phyloP scores from a whole-genome alignment of 164 flowering plant genomes.

The Buxus sempervirens region DNA sequence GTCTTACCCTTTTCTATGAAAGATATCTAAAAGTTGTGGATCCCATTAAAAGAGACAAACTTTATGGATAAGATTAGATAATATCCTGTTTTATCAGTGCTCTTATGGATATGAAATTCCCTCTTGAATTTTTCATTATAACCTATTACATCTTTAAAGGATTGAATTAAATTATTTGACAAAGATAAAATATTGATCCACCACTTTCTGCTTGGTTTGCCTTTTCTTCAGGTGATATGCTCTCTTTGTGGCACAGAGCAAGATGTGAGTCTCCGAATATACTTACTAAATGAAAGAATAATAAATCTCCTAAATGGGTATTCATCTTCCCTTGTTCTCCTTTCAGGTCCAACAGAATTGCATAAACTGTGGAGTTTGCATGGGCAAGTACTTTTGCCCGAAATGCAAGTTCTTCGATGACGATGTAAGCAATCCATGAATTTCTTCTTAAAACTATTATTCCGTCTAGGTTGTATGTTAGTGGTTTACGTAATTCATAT shows the following conservation, averaged over 20 bases:
- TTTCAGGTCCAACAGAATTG: slow-evolving; percentile 75
- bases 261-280: slow-evolving; percentile 48
- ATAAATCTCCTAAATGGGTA: background rate
- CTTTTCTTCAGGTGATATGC: slow-evolving; percentile 68
- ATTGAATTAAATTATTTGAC: background rate
- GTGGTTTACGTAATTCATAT: slow-evolving; percentile 1
- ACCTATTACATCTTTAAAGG: background rate
- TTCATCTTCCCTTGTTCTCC: slow-evolving; percentile 7
- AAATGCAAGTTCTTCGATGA: slow-evolving; percentile 90
- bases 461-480: background rate
- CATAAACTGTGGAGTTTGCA: slow-evolving; percentile 72
- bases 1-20: no score
- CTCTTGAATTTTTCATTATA: background rate
- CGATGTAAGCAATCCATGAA: slow-evolving; percentile 43
- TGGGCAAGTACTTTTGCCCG: slow-evolving; percentile 79
- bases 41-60: background rate
- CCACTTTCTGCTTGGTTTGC: background rate
- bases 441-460: background rate
- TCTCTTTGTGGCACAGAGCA: slow-evolving; percentile 82
- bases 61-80: slow-evolving; percentile 12
- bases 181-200: slow-evolving; percentile 5
- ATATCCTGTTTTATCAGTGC: background rate
- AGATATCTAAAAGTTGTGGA: no score
- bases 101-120: background rate
- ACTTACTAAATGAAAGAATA: background rate